Evolutionary conservation across 306 rosid species (phyloP).

Genomic region (Oemleria cerasiformis): DNA sequence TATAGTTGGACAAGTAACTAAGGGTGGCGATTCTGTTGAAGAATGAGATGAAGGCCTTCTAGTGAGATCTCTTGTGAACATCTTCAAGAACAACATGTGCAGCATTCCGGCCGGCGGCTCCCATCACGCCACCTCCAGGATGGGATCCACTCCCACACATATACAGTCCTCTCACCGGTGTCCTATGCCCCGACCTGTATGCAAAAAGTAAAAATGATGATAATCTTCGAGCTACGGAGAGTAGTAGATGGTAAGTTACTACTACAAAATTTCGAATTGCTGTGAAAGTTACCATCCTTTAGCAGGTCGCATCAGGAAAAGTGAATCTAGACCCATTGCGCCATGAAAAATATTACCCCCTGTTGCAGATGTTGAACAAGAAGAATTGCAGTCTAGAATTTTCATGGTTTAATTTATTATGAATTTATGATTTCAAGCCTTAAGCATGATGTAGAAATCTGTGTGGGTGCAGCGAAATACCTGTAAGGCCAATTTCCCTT

Average conservation of each 20-base stretch:
- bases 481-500: conserved; percentile 86
- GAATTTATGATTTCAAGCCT: not conserved
- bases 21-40: not conserved
- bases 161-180: conserved; percentile 68
- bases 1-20: not conserved
- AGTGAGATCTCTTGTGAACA: conserved; percentile 22
- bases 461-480: conserved; percentile 30
- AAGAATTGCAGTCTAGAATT: not conserved
- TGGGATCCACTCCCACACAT: conserved; percentile 84
- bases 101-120: conserved; percentile 88
- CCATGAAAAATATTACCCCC: conserved; percentile 94
- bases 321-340: conserved; percentile 91
- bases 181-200: conserved; percentile 68
- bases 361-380: conserved; percentile 15
- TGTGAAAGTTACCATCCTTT: conserved; percentile 66
- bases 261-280: not conserved
- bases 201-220: not conserved
- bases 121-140: conserved; percentile 99
- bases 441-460: not conserved
- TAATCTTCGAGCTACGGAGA: not conserved
- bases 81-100: conserved; percentile 68
- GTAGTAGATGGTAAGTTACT: not conserved
- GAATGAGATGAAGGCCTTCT: not conserved
- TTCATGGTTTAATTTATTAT: not conserved
- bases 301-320: conserved; percentile 76